Base-by-base conservation (phyloP, 352 stramenopile species). In the Chrysophaeum taylorii region DNA sequence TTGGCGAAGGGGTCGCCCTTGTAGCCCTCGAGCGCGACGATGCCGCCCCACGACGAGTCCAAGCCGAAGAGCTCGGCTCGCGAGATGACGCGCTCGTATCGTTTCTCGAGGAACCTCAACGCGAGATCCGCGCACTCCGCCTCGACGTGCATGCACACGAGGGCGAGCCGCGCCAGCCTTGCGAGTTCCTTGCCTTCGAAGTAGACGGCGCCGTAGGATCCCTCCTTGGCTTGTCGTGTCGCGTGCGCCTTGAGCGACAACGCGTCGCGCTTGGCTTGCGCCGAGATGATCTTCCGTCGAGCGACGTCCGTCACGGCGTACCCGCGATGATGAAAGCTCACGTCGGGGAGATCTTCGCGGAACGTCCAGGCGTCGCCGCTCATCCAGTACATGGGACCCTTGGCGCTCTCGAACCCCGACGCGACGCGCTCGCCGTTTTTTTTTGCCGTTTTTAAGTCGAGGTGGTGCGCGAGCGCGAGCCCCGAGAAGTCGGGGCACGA, bases 1-100 rank as follows among this genome's bases (percentile, higher is more conserved):
- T 94, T 85, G 23, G 81, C 90, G 79, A 92, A 90, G 72, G 76
- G 71, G 45, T 89, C 85, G 70, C 87, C 87, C n/a, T 94, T 79
- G 36, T 66, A 66, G 9, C 57, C 57, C 1, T 21, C 1, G 18
- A 9, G 33, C 2, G 31, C 12, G 2, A 66, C 57, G 57, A 45
- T 25, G 57, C 57, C 57, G 57, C 57, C 57, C 57, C 57, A 66
- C 12, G 57, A 45, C 33, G 31, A 2, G 57, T 66, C 57, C 4
- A 42, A 21, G 18, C 5, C 60, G 14, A 70, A 36, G 18, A 61
- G 14, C 23, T 70, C 63, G 36, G 9, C 43, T 2, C 48, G 37
- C 18, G 4, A 2, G 27, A 70, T 31, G 37, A 29, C 53, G 12
- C 2, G 2, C 12, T 12, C 9, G 12, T 60, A 41, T 2, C 63